Base-by-base conservation (phyloP, 495 filamentous ascomycete genomes). In the Hypomontagnella monticulosa region DNA sequence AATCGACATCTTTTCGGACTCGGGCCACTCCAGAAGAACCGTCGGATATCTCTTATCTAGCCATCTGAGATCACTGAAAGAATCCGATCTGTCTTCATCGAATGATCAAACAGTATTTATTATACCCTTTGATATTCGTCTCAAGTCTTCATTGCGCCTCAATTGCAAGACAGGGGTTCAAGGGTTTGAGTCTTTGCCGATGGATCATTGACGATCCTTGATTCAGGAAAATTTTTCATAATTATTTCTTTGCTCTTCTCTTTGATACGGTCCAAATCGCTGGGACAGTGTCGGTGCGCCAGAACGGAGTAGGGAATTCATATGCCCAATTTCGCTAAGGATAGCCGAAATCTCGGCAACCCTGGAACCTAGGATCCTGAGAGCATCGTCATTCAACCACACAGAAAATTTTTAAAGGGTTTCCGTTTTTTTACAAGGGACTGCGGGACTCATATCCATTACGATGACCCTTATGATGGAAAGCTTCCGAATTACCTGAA, bases 241-340 rank as follows among this genome's bases (percentile, higher is more conserved):
- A 41, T 16, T 68, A 41, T 16, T 68, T 57, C 42, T 55, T 63
- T 44, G 27, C 3, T 44, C 15, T 69, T 61, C 50, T 42, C 60
- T 61, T 55, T 61, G 27, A 65, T 69, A 69, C 61, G 61, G 61
- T 18, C 66, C 56, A 43, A 57, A 48, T 69, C 14, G 48, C 56
- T 64, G 59, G 65, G 58, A 68, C 51, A 52, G 32, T 58, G 65
- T 69, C 66, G 60, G 60, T 63, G 60, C 66, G 61, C 57, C 49
- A 54, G 36, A 34, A 58, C 61, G 47, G 49, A 53, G 56, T 38
- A 49, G 36, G 61, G 42, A 66, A 57, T 40, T 32, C 57, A 57
- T 44, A 43, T 57, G 70, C 27, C 56, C 69, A 74, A 74, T 74
- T 64, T 74, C 71, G 71, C 71, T 74, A 74, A 74, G 50, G 47